Base-by-base conservation (phyloP, 2,329 filamentous ascomycete species). In the Aspergillus intermedius region DNA sequence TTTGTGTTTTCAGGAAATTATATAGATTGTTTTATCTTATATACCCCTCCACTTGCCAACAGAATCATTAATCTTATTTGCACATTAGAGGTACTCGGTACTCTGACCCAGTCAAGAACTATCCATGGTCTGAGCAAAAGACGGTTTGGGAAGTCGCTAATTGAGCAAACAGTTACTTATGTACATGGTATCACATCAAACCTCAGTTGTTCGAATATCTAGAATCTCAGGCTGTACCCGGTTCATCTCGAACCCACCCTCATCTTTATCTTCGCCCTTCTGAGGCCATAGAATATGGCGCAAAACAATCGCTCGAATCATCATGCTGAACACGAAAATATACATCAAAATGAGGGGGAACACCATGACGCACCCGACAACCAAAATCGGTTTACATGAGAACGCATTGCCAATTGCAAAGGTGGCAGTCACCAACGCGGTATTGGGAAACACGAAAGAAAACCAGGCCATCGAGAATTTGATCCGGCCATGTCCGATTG, bases 381-480 rank as follows among this genome's bases (percentile, higher is more conserved):
- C 78, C 39, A 81, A 71, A 39, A 93, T 79, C 0, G 81, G 77
- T 5, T 67, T 65, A 55, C 75, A 81, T 1, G 77, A 68, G 41
- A 87, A 80, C 0, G 82, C 81, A 8, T 76, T 74, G 0, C 80
- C 86, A 44, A 93, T 78, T 2, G 84, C 80, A 54, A 87, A 83
- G 0, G 87, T 93, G 0, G 87, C 85, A 0, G 84, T 87, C 34
- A 78, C 79, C 50, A 89, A 69, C 0, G 85, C 86, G 0, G 87
- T 91, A 57, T 91, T 89, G 2, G 87, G 87, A 60, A 91, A 91
- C 4, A 91, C 77, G 65, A 91, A 91, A 3, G 82, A 87, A 68
- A 85, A 93, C 83, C 87, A 94, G 1, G 84, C 88, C 86, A 93
- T 91, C 15, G 86, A 84, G 60, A 91, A 93, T 3, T 82, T 77